Conservation (phyloP, 495 filamentous ascomycete genomes). For the Podospora conica region DNA sequence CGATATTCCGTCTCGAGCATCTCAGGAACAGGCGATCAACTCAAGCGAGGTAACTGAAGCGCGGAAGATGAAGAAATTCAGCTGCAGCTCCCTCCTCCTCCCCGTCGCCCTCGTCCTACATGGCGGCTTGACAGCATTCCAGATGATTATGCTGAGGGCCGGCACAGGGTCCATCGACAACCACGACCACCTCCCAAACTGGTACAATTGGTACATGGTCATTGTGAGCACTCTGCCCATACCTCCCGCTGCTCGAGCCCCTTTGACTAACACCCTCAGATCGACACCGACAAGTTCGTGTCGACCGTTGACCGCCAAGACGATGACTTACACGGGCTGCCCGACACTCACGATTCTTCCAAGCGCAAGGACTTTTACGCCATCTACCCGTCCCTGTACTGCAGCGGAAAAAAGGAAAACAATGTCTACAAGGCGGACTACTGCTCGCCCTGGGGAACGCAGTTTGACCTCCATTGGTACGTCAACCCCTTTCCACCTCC, state of each 20-base stretch:
- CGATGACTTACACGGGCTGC: neutral
- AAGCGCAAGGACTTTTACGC: slow-evolving; percentile 11
- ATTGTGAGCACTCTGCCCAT: neutral
- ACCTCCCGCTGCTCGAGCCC: neutral
- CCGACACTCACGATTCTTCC: slow-evolving; percentile 6
- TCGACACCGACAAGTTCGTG: slow-evolving; percentile 6
- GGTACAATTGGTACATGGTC: neutral
- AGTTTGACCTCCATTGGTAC: slow-evolving; percentile 10
- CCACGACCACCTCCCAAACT: neutral
- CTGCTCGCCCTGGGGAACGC: slow-evolving; percentile 10
- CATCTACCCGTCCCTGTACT: slow-evolving; percentile 10
- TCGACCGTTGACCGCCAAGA: neutral
- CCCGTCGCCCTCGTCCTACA: neutral
- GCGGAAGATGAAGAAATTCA: neutral
- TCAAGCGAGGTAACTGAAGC: too few relatives aligned
- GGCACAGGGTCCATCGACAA: slow-evolving; percentile 3
- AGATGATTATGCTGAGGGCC: slow-evolving; percentile 2
- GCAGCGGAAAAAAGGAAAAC: slow-evolving; percentile 8
- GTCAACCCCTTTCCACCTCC: neutral
- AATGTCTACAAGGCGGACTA: slow-evolving; percentile 3
- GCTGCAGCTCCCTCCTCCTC: slow-evolving; percentile 1
- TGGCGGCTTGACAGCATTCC: neutral
- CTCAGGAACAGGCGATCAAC: neutral
- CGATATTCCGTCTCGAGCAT: neutral
- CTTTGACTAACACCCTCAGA: neutral